These are phyloP conservation scores for Suillus placidus DNA, from an alignment of 768 basidiomycete genomes.

Conservation along the genomic window DNA sequence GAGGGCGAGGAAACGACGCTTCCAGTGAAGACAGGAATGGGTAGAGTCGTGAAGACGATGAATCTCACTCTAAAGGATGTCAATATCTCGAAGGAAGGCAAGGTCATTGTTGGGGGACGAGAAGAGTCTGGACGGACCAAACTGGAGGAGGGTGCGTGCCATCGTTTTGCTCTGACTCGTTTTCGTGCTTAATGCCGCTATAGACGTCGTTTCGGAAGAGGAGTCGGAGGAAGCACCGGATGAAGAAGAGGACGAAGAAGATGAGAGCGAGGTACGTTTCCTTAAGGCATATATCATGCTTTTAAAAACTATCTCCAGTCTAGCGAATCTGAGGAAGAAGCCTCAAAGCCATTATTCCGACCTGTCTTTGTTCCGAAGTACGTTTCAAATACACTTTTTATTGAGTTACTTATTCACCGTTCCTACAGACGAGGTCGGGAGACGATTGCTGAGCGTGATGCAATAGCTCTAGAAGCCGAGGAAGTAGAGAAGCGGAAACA, in stretches of 20 bases:
- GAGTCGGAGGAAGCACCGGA: constrained; percentile 45
- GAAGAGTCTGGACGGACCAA: constrained; percentile 79
- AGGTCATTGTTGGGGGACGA: constrained; percentile 77
- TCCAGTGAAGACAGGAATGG: constrained; percentile 38
- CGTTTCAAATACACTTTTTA: constrained; percentile 28
- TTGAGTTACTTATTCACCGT: constrained; percentile 7
- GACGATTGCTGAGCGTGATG: constrained; percentile 72
- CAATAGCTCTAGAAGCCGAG: constrained; percentile 71
- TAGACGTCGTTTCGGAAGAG: constrained; percentile 35
- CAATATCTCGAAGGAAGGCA: constrained; percentile 77
- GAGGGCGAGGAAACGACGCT: constrained; percentile 50
- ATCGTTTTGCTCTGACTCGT: constrained; percentile 20
- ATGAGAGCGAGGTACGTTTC: constrained; percentile 44
- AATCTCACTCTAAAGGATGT: constrained; percentile 80
- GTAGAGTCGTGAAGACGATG: constrained; percentile 53
- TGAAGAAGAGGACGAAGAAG: constrained; percentile 36
- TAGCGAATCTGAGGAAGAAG: constrained; percentile 83
- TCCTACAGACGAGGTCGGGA: constrained; percentile 65
- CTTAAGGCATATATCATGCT: constrained; percentile 8
- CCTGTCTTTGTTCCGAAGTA: constrained; percentile 97
- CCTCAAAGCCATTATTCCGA: constrained; percentile 76
- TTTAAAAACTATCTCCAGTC: constrained; percentile 50
- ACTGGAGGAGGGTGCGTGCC: constrained; percentile 51
- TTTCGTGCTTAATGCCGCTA: constrained; percentile 16
- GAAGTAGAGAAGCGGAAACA: constrained; percentile 72